Evolutionary conservation across 306 rosid species (phyloP).

Genomic region (Inga laurina): DNA sequence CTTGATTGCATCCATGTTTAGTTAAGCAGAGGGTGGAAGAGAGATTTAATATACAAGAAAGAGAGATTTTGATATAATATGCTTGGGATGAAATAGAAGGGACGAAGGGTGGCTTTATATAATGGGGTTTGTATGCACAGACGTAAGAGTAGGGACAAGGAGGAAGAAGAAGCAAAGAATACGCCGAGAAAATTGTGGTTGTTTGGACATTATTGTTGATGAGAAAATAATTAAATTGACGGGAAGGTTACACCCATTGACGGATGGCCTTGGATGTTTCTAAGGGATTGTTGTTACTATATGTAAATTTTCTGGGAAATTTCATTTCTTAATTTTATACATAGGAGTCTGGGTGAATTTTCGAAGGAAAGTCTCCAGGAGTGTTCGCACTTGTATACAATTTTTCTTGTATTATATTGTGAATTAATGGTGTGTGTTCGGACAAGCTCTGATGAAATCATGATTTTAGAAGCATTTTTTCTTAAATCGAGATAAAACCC

Average conservation of each 20-base stretch:
- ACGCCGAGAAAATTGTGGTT: not conserved
- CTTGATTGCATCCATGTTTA: not conserved
- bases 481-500: too few relatives aligned
- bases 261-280: not conserved
- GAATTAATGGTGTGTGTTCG: too few relatives aligned
- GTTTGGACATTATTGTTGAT: not conserved
- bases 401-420: too few relatives aligned
- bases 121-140: not conserved
- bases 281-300: not conserved
- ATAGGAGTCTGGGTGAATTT: not conserved
- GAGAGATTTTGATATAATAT: not conserved
- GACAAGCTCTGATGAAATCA: too few relatives aligned
- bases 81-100: not conserved
- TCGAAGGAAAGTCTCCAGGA: not conserved
- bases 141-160: not conserved
- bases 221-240: not conserved
- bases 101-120: not conserved
- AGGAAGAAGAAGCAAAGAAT: not conserved
- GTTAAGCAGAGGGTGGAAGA: not conserved
- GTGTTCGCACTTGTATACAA: too few relatives aligned
- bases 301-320: not conserved
- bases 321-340: not conserved
- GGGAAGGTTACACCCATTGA: not conserved
- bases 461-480: too few relatives aligned
- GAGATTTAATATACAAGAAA: not conserved